These are phyloP conservation scores for Ambrosia artemisiifolia DNA, from an alignment of 129 eudicot genomes.

Conservation along the genomic window DNA sequence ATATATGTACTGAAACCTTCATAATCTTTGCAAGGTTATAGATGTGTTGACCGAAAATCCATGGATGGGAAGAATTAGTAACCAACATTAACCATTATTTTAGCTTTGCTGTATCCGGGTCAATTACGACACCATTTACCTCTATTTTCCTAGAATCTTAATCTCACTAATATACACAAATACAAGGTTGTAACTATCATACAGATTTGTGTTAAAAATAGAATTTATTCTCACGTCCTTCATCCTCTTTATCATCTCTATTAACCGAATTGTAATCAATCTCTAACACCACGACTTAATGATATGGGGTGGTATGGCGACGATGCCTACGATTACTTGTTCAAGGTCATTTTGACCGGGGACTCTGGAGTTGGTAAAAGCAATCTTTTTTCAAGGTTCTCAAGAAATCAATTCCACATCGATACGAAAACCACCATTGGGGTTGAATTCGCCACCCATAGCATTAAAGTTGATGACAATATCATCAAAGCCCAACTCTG, in stretches of 20 bases:
- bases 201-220: neutral
- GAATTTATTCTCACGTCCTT: neutral
- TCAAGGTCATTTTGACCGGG: constrained; percentile 77
- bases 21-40: neutral
- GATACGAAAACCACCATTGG: constrained; percentile 70
- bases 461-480: constrained; percentile 74
- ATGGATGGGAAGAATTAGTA: constrained; percentile 21
- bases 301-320: constrained; percentile 31
- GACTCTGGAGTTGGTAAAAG: constrained; percentile 87
- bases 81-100: constrained; percentile 22
- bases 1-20: neutral
- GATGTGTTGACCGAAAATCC: constrained; percentile 14
- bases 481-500: constrained; percentile 80
- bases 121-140: neutral
- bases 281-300: neutral
- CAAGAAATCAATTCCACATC: constrained; percentile 58
- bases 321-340: constrained; percentile 69
- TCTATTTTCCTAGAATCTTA: constrained; percentile 9
- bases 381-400: constrained; percentile 59
- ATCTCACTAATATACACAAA: neutral
- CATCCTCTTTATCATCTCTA: too few relatives aligned
- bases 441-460: constrained; percentile 68
- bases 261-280: constrained; percentile 1
- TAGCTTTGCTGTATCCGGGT: neutral
- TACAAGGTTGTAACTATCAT: neutral